Evolutionary conservation across 768 basidiomycete species (phyloP), one percentile per base, ranked within the genome.

Genomic region (Termitomyces sp.): DNA sequence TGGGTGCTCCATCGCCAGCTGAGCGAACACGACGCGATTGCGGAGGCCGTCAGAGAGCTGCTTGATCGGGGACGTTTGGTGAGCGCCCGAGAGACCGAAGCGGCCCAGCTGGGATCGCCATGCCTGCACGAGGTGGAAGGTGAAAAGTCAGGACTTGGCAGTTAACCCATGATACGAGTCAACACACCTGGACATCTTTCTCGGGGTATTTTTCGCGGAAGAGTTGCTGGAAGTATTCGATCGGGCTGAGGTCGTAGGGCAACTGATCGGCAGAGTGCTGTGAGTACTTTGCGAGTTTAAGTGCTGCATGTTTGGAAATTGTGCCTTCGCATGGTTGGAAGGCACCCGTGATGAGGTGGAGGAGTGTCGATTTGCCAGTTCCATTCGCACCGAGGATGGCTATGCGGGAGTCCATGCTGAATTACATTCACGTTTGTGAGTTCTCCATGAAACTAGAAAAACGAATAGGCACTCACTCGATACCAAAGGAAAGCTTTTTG

Each of bases 191-290:
- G 24, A 85, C 65, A 70, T 98, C 97, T 80, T 96, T 97, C 68
- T 98, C 95, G 1, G 97, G 96, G 78, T 85, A 96, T 75, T 94
- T 96, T 63, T 85, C 75, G 40, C 75, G 64, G 76, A 95, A 99
- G 54, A 91, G 74, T 16, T 69, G 69, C 76, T 95, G 93, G 80
- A 99, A 92, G 78, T 98, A 94, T 75, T 98, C 97, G 68, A 98
- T 85, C 3, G 97, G 96, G 28, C 86, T 80, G 71, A 84, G 84
- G 64, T 96, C 89, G 75, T 97, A 99, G 28, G 97, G 97, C 11
- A 99, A 86, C 75, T 99, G 97, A 76, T 99, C 97, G 33, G 97
- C 96, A 57, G 91, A 93, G 80, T 99, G 97, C 78, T 99, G 97
- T 6, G 92, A 94, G 82, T 99, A 99, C 76, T 98, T 99, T 66